Conservation (phyloP, 306 rosid genomes). For the Parietaria judaica region DNA sequence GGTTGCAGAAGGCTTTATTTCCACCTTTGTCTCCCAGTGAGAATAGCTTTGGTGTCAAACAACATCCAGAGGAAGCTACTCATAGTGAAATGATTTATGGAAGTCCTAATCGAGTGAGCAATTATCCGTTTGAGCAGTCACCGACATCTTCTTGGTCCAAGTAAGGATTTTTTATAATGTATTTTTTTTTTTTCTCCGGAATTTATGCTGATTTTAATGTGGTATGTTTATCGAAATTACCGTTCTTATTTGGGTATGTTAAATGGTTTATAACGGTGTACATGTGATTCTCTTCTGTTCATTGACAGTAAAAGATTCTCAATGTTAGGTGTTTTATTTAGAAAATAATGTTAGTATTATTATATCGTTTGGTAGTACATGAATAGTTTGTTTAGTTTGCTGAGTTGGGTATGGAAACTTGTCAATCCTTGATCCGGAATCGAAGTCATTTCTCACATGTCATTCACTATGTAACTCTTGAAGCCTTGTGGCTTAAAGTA, state of each 20-base stretch:
- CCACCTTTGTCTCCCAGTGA: constrained; percentile 67
- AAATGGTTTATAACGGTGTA: neutral
- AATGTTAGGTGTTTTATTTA: too few relatives aligned
- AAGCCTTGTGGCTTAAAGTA: too few relatives aligned
- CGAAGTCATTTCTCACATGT: too few relatives aligned
- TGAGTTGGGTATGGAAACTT: too few relatives aligned
- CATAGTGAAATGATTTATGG: constrained; percentile 61
- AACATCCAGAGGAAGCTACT: constrained; percentile 46
- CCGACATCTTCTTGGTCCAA: constrained; percentile 63
- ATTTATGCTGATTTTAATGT: neutral
- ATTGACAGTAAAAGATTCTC: too few relatives aligned
- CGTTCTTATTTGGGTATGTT: constrained; percentile 1
- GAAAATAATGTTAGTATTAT: too few relatives aligned
- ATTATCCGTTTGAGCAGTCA: constrained; percentile 55
- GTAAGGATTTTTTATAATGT: constrained; percentile 42
- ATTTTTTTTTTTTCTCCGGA: constrained; percentile 11
- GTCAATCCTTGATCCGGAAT: too few relatives aligned
- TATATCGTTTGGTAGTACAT: too few relatives aligned
- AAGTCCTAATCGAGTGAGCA: constrained; percentile 50
- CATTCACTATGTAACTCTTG: too few relatives aligned
- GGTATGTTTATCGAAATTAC: neutral
- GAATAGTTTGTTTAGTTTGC: too few relatives aligned
- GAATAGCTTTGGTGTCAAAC: constrained; percentile 25
- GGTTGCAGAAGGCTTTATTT: constrained; percentile 58
- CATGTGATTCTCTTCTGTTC: neutral